Base-by-base conservation (phyloP, 495 filamentous ascomycete species). In the Choiromyces venosus region DNA sequence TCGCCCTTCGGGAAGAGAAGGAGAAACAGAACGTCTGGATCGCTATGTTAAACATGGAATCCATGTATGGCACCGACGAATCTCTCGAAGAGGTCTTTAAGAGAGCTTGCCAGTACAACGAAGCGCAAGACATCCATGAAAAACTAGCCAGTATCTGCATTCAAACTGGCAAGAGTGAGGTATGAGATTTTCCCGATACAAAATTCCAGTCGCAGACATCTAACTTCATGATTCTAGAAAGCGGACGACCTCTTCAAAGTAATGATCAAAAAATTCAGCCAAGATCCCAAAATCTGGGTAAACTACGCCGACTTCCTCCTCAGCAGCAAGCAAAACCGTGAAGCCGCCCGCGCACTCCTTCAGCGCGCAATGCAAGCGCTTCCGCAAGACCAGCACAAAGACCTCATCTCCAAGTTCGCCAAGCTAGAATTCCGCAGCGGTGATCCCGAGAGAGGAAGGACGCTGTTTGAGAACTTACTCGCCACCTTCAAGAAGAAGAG, bases 1-100 rank as follows among this genome's bases (percentile, higher is more conserved):
- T 98, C 81, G 89, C 90, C 82, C 93, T 94, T 77, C 88, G 89
- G 33, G 92, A 96, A 79, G 89, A 96, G 78, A 86, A 88, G 0
- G 96, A 97, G 82, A 97, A 97, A 84, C 83, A 95, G 79, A 97
- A 97, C 83, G 87, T 97, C 73, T 99, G 95, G 95, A 88, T 93
- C 74, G 96, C 92, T 2, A 87, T 94, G 82, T 87, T 99, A 73
- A 97, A 99, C 83, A 86, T 98, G 74, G 95, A 99, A 82, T 93
- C 93, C 78, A 89, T 90, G 4, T 98, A 95, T 78, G 94, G 95
- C 69, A 91, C 85, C 73, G 91, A 94, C 37, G 93, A 95, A 70
- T 88, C 87, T n/a, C 83, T 96, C 3, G 92, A 97, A 40, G 91
- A 92, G 39, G 88, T 92, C 67, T 98, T 99, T 86, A 93, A 91